Conservation (phyloP, 2,329 filamentous ascomycete genomes). For the Dactylellina haptotyla region DNA sequence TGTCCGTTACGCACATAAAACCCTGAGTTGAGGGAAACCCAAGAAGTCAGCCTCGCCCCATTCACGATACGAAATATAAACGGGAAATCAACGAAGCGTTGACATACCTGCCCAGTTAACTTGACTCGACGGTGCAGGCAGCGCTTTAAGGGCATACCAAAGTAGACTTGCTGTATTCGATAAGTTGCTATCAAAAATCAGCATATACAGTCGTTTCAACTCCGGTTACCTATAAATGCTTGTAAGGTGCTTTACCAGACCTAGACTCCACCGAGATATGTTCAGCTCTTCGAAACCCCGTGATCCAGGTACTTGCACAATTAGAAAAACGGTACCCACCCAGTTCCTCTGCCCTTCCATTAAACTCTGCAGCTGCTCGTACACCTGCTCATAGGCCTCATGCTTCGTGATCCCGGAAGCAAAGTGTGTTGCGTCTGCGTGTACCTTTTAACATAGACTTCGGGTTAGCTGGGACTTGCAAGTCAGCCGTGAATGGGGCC, state of each 20-base stretch:
- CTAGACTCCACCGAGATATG: neutral
- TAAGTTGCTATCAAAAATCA: conserved; percentile 71
- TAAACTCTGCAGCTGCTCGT: conserved; percentile 75
- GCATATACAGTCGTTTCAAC: neutral
- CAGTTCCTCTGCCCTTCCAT: conserved; percentile 80
- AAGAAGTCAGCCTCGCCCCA: conserved; percentile 18
- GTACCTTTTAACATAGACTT: conserved; percentile 72
- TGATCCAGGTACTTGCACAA: conserved; percentile 17
- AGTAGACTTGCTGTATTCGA: conserved; percentile 79
- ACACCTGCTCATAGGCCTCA: conserved; percentile 77
- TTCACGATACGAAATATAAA: conserved; percentile 2
- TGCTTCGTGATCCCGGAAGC: conserved; percentile 73
- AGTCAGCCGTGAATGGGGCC: conserved; percentile 1
- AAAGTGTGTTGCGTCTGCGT: conserved; percentile 83
- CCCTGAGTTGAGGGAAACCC: conserved; percentile 63
- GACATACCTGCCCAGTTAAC: conserved; percentile 79
- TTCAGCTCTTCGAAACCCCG: conserved; percentile 50
- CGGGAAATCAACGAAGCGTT: neutral
- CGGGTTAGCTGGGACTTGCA: no score
- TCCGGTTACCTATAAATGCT: neutral
- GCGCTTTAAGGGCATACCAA: conserved; percentile 81
- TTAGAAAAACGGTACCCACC: conserved; percentile 66
- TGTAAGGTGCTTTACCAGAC: conserved; percentile 25
- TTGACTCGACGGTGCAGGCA: conserved; percentile 71
- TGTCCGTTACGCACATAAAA: conserved; percentile 76